Conservation (phyloP, 129 eudicot species). For the Solidago caesia region DNA sequence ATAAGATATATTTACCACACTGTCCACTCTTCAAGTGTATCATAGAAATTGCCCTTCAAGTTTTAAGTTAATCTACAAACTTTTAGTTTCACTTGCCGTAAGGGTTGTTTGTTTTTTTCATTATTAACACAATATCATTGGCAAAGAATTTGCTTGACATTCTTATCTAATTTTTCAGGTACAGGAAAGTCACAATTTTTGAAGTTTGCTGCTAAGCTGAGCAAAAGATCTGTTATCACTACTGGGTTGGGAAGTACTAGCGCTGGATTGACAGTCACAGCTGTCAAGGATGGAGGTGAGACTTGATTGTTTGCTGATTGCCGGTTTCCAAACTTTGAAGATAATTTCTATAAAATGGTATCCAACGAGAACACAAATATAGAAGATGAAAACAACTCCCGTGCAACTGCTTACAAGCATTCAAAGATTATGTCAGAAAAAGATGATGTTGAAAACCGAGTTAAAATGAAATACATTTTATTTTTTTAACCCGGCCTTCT, state of each 20-base stretch:
- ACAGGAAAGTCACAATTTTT: slow-evolving; percentile 97
- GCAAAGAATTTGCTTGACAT: not conserved
- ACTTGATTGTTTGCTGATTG: not conserved
- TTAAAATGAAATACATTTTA: too few species aligned
- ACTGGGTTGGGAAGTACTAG: slow-evolving; percentile 99
- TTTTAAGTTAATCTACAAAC: not conserved
- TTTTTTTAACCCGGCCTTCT: too few species aligned
- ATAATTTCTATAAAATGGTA: not conserved
- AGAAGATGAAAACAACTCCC: not conserved
- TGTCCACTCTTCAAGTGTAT: not conserved
- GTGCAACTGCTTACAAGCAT: not conserved
- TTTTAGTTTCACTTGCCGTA: not conserved
- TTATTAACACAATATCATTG: not conserved
- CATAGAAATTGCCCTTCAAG: not conserved
- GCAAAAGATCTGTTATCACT: slow-evolving; percentile 95
- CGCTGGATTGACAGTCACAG: slow-evolving; percentile 97
- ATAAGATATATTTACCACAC: not conserved
- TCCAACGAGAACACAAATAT: not conserved
- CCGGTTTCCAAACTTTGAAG: not conserved
- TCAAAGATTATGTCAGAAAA: not conserved
- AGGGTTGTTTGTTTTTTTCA: not conserved
- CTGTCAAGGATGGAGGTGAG: slow-evolving; percentile 92
- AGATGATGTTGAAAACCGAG: too few species aligned
- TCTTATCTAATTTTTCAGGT: slow-evolving; percentile 42
- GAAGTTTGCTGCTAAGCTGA: slow-evolving; percentile 93